Base-by-base conservation (phyloP, 129 eudicot genomes). In the Ambrosia artemisiifolia region DNA sequence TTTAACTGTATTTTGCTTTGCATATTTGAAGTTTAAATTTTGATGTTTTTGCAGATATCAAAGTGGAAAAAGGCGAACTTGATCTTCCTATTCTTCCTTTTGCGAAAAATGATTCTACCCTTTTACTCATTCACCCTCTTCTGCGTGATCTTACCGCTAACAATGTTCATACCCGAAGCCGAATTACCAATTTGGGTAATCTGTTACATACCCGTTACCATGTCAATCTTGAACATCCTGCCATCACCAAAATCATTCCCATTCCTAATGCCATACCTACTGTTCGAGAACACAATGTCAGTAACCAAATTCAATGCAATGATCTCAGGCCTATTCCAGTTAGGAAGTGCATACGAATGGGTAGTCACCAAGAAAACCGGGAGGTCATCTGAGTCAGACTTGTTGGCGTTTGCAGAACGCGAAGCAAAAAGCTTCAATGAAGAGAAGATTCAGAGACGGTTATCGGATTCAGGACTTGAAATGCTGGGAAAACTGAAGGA, bases 321-420 rank as follows among this genome's bases (percentile, higher is more conserved):
- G 95, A 46, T 88, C 24, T 84, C 96, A 1, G 96, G 96, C 3
- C 73, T 89, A 13, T 90, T 90, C 63, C 96, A 87, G 83, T 88
- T 90, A 3, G 96, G 96, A 72, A 90, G 96, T 51, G 79, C 96
- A 2, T 90, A 90, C 12, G 96, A 90, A 62, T 90, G 96, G 96
- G 89, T 90, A 4, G 96, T 90, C 20, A 90, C 96, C 24, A 90
- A 90, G 77, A 90, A 90, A 76, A 76, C 86, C 6, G 96, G 96
- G 11, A 67, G 96, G n/a, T 82, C 93, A 12, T 90, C 96, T 3
- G 92, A 87, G 47, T 84, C 90, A 3, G 96, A 90, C 68, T 61
- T 89, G 49, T 11, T 84, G 30, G 81, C 86, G 13, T 42, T 65
- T 18, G 53, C 70, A 42, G 54, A 65, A 65, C 33, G 53, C 6